Evolutionary conservation across 139 green algal species (phyloP), one percentile per base, ranked within the genome.

Genomic region (Marvania coccoides): DNA sequence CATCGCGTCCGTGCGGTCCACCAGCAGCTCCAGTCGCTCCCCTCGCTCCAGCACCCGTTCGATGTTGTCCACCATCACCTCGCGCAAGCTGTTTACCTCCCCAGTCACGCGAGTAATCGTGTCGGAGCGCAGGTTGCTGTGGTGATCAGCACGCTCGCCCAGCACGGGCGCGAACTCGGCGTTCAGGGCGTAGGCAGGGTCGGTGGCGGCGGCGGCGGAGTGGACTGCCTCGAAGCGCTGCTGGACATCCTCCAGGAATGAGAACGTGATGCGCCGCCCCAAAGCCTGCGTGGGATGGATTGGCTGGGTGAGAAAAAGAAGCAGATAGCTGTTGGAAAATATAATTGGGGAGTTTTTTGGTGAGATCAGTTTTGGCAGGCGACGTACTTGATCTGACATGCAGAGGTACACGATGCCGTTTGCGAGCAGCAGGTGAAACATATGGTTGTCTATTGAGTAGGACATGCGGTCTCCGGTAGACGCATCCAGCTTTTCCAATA

Each of bases 61-160:
- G 40, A 96, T 95, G 77, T 96, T 96, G 55, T 94, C 81, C 37
- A 96, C 75, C 87, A 96, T 95, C 39, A 96, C 82, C 36, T 86
- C 83, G 71, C 90, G 88, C 15, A 95, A 83, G 45, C 96, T 87
- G 24, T 77, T 55, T 19, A 95, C 83, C 47, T 89, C 88, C 2
- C 80, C 79, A 1, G 71, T 61, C 31, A 97, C 86, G 28, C 85
- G 75, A 63, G 77, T 90, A 76, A 97, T 89, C 34, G 76, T 67
- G 67, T 97, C 91, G 65, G 28, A 56, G 23, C 47, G 61, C 39
- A 48, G 26, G 30, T 35, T 13, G 56, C 40, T 60, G n/a, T 62
- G 53, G 46, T 60, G 39, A 15, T 19, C 15, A 15, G 46, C 46
- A 9, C 42, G 42, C n/a, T 76, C 58, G 1, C 76, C 61, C 35